A percentile compares a stretch with the other conserved stretches of the same genome.
Evolutionary conservation across 305 asterid genomes (phyloP).

Genomic region (Fraxinus latifolia): DNA sequence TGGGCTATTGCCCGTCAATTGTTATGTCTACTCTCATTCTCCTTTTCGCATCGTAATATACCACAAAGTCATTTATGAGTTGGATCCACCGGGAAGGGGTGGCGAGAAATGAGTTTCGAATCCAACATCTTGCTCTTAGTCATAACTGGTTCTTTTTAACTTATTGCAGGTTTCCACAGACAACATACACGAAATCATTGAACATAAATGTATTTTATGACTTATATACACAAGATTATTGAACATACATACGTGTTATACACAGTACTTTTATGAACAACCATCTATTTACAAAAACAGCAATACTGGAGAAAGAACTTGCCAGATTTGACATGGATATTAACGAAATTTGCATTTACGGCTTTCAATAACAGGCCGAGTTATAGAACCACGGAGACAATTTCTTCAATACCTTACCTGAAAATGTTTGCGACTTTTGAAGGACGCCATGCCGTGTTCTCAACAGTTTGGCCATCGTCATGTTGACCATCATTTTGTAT

Average conservation of each 20-base stretch:
- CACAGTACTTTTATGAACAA: not conserved
- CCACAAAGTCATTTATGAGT: not conserved
- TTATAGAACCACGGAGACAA: slow-evolving; percentile 18
- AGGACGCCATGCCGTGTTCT: slow-evolving; percentile 56
- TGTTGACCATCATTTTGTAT: slow-evolving; percentile 35
- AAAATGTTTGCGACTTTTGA: slow-evolving; percentile 69
- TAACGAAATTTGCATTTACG: not conserved
- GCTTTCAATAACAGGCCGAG: not conserved
- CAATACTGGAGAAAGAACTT: not conserved
- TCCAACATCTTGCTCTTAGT: not conserved
- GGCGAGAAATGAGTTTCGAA: not conserved
- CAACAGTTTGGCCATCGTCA: slow-evolving; percentile 37
- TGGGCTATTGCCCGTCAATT: not conserved
- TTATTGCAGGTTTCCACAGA: not conserved
- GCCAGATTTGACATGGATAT: not conserved
- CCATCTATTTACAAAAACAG: slow-evolving; percentile 35
- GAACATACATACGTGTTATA: not conserved
- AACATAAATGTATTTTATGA: not conserved
- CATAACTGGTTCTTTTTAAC: not conserved
- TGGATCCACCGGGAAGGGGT: not conserved
- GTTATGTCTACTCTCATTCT: not conserved
- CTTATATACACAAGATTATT: not conserved
- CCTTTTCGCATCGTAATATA: not conserved
- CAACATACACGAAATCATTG: not conserved
- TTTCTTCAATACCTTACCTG: slow-evolving; percentile 38